Base-by-base conservation (phyloP, 1,139 yeast species). In the Kluyveromyces sp. region DNA sequence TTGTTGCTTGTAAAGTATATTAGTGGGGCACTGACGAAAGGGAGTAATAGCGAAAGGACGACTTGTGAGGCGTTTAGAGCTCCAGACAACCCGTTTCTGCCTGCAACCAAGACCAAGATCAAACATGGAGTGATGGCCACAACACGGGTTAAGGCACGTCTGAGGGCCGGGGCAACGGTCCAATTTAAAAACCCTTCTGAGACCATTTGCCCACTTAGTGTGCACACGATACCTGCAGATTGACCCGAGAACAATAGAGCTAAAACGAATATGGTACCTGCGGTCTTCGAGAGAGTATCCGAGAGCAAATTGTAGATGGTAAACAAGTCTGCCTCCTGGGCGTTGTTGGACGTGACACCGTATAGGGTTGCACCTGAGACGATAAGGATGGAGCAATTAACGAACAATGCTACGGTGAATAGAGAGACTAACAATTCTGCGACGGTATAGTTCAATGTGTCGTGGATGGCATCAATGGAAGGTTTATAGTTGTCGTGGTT, bases 201-300 rank as follows among this genome's bases (percentile, higher is more conserved):
- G 7, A 84, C 83, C 63, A 84, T 80, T 64, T 84, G 90, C 2
- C 92, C 92, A 1, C 90, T 81, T 74, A 84, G 74, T 1, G 94
- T 84, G 63, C 92, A 83, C 2, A 83, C 88, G 25, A 84, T 80
- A 30, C 92, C 92, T 1, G 92, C 92, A 55, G 87, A 80, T 57
- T 83, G 86, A 21, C 92, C 90, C 3, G 89, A 80, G 54, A 83
- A 83, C 42, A 84, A 66, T 72, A 84, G 73, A 0, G 90, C 88
- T 47, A 83, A 68, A 7, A 86, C 88, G 67, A 84, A 84, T 1
- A 83, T 71, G 2, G 83, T 68, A 4, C 92, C 94, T 0, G 89
- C 90, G 26, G 79, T 74, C 26, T 83, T 79, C 0, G 88, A 80
- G 45, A 84, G 70, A 51, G 80, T 79, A 7, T 65, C 61, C 26